Percentiles rank a stretch among this genome's conserved stretches.
Conservation (phyloP, 208 protist species). For the Crithidia thermophila region DNA sequence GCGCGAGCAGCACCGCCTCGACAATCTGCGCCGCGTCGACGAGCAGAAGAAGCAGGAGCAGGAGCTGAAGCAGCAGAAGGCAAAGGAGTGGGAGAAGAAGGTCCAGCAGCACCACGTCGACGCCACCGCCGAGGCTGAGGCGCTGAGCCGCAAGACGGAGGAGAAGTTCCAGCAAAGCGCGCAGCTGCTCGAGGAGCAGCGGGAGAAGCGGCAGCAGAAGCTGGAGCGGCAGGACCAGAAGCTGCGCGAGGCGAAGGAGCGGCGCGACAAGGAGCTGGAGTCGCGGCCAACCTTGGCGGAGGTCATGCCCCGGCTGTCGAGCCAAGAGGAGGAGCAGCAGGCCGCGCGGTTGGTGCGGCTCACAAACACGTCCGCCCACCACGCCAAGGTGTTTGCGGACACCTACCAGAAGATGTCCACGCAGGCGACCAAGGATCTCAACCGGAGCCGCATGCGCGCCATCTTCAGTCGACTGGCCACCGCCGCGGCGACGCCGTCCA, state of each 20-base stretch:
- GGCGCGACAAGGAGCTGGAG: conserved; percentile 36
- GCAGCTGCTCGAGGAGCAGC: conserved; percentile 66
- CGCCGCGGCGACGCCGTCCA: conserved; percentile 18
- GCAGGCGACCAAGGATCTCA: conserved; percentile 64
- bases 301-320: conserved; percentile 50
- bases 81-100: conserved; percentile 75
- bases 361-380: conserved; percentile 40
- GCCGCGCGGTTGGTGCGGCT: conserved; percentile 53
- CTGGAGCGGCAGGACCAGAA: conserved; percentile 71
- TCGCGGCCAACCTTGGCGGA: conserved; percentile 33
- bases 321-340: conserved; percentile 68
- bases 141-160: conserved; percentile 45
- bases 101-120: conserved; percentile 60
- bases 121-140: conserved; percentile 39
- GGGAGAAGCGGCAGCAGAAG: conserved; percentile 69
- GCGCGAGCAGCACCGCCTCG: conserved; percentile 62
- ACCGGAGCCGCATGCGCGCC: conserved; percentile 67
- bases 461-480: conserved; percentile 58
- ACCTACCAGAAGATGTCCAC: conserved; percentile 82
- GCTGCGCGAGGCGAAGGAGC: conserved; percentile 38
- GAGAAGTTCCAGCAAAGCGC: conserved; percentile 76
- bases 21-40: conserved; percentile 54
- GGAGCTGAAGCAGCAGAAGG: conserved; percentile 56
- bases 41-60: conserved; percentile 74
- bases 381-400: conserved; percentile 67